Evolutionary conservation across 2,329 filamentous ascomycete genomes (phyloP).

Genomic region (Diaporthe citri): DNA sequence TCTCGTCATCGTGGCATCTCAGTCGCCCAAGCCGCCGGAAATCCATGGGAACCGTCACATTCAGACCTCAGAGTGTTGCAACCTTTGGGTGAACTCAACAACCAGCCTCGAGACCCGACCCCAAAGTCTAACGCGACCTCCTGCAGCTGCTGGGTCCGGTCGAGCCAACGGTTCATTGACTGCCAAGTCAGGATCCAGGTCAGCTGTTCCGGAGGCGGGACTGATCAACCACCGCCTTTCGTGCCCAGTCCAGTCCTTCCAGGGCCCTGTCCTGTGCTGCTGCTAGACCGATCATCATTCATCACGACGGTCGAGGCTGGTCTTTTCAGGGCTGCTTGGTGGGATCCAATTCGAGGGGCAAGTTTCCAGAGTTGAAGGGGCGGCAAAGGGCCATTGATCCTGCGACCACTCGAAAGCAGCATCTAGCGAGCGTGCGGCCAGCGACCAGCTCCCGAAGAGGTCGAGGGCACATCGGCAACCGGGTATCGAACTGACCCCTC

Average conservation of each 20-base stretch:
- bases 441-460: constrained; percentile 2
- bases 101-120: constrained; percentile 23
- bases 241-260: constrained; percentile 15
- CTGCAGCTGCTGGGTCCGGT: constrained; percentile 35
- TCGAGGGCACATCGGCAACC: constrained; percentile 23
- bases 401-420: constrained; percentile 27
- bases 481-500: neutral
- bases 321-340: constrained; percentile 32
- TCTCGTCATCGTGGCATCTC: constrained; percentile 29
- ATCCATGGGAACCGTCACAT: constrained; percentile 23
- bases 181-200: constrained; percentile 37
- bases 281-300: constrained; percentile 25
- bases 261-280: constrained; percentile 11
- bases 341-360: constrained; percentile 30
- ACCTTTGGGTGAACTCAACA: constrained; percentile 1
- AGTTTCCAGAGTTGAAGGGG: constrained; percentile 31
- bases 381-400: constrained; percentile 26
- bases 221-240: constrained; percentile 27
- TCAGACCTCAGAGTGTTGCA: constrained; percentile 26
- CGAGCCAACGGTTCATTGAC: constrained; percentile 32
- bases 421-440: neutral
- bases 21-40: constrained; percentile 29
- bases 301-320: constrained; percentile 32
- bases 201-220: constrained; percentile 35
- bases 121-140: constrained; percentile 19